Evolutionary conservation across 2,329 filamentous ascomycete genomes (phyloP).

Genomic region (Chaetothyriales sp.): DNA sequence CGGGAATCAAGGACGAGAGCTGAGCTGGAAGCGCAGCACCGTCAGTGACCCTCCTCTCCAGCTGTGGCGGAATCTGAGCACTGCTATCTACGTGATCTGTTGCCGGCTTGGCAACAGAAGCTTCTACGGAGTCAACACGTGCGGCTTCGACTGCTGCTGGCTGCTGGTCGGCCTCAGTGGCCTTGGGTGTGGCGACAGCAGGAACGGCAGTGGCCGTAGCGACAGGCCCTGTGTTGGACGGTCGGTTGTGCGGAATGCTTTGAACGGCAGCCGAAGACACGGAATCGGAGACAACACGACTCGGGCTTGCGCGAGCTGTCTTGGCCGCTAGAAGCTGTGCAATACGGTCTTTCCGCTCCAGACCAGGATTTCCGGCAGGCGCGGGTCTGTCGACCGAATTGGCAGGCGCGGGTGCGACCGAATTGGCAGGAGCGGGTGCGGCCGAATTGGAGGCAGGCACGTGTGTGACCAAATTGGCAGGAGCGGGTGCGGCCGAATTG

Average conservation of each 20-base stretch:
- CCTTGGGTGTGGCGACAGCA: neutral
- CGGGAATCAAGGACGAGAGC: slow-evolving; percentile 34
- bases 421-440: too few species aligned
- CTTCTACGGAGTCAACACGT: neutral
- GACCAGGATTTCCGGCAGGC: slow-evolving; percentile 27
- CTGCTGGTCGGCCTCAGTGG: neutral
- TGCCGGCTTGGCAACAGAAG: neutral
- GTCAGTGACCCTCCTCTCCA: neutral
- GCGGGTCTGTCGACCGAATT: neutral
- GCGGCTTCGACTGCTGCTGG: slow-evolving; percentile 14
- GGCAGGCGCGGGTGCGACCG: neutral
- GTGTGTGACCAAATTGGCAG: too few species aligned
- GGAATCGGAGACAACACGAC: neutral
- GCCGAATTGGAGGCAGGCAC: too few species aligned
- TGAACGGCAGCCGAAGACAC: slow-evolving; percentile 12
- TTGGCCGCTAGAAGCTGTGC: slow-evolving; percentile 64
- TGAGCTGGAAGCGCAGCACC: slow-evolving; percentile 19
- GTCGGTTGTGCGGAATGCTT: neutral
- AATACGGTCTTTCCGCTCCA: slow-evolving; percentile 63
- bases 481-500: too few species aligned
- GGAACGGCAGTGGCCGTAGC: neutral
- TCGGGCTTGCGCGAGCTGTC: slow-evolving; percentile 37
- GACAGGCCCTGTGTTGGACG: neutral
- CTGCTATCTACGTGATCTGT: neutral
- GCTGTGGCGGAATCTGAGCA: neutral